Percentiles rank a stretch among this genome's conserved stretches.
phyloP scores from a whole-genome alignment of 2,329 filamentous ascomycete species.

The Diaporthe batatas region DNA sequence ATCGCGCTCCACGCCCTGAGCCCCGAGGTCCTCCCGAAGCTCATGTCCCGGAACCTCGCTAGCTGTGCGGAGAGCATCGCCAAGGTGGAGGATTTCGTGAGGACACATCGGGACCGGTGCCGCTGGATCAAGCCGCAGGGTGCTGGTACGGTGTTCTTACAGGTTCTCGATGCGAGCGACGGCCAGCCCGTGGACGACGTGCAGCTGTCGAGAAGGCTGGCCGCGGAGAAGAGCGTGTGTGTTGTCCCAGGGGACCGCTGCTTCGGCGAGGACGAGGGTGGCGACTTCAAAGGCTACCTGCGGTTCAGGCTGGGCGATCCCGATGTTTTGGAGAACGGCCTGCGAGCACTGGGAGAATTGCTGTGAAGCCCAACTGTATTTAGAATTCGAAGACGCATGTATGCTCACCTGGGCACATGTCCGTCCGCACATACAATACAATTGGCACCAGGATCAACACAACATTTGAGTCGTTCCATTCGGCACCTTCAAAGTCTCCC shows the following conservation, averaged over 20 bases:
- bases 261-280: slow-evolving; percentile 14
- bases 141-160: slow-evolving; percentile 5
- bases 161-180: background rate
- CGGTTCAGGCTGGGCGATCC: slow-evolving; percentile 16
- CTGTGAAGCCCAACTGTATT: background rate
- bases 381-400: background rate
- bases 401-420: background rate
- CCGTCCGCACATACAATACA: background rate
- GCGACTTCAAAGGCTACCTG: slow-evolving; percentile 21
- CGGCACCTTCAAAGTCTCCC: background rate
- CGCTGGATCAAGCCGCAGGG: slow-evolving; percentile 6
- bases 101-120: background rate
- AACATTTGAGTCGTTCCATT: background rate
- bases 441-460: background rate
- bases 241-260: slow-evolving; percentile 29
- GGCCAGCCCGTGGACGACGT: slow-evolving; percentile 15
- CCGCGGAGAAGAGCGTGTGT: slow-evolving; percentile 19
- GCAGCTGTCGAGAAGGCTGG: background rate
- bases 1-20: slow-evolving; percentile 9
- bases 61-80: slow-evolving; percentile 5
- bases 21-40: slow-evolving; percentile 10
- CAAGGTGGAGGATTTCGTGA: background rate
- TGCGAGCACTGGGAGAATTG: background rate
- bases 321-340: background rate
- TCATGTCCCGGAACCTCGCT: background rate